A percentile compares a stretch with the other conserved stretches of the same genome.
Evolutionary conservation across 2,329 filamentous ascomycete species (phyloP).

Genomic region (Aspergillus quadrilineatus): DNA sequence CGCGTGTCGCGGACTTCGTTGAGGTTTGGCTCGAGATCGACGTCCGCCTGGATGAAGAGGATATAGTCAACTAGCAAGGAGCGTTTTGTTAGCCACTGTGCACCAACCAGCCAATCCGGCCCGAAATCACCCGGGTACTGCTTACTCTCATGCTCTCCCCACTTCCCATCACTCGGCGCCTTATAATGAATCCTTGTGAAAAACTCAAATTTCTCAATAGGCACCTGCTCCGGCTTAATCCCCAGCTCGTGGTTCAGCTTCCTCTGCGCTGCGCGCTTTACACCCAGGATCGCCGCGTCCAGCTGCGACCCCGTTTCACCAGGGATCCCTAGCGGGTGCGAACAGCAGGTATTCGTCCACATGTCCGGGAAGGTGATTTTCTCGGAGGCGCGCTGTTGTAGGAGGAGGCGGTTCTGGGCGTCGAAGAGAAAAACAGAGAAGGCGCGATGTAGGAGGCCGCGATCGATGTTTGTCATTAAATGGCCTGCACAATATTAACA

Average conservation of each 20-base stretch:
- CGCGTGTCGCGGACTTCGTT: slow-evolving; percentile 86
- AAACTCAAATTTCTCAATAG: slow-evolving; percentile 87
- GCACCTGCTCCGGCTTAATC: slow-evolving; percentile 84
- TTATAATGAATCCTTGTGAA: slow-evolving; percentile 98
- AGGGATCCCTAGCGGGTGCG: slow-evolving; percentile 87
- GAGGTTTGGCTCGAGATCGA: slow-evolving; percentile 70
- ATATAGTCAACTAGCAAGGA: slow-evolving; percentile 82
- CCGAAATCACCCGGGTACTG: not conserved
- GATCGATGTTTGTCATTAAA: slow-evolving; percentile 97
- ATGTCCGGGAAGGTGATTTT: slow-evolving; percentile 99
- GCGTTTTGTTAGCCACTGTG: not conserved
- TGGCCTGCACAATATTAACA: slow-evolving; percentile 62
- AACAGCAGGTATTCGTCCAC: slow-evolving; percentile 99
- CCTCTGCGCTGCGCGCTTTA: slow-evolving; percentile 86
- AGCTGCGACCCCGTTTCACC: slow-evolving; percentile 85
- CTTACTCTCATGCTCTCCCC: slow-evolving; percentile 98
- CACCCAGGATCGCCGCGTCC: slow-evolving; percentile 75
- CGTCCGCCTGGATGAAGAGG: slow-evolving; percentile 92
- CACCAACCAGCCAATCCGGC: not conserved
- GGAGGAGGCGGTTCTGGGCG: slow-evolving; percentile 82
- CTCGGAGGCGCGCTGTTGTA: slow-evolving; percentile 91
- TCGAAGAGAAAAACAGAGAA: slow-evolving; percentile 99
- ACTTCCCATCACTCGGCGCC: slow-evolving; percentile 93
- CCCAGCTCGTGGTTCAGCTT: slow-evolving; percentile 95
- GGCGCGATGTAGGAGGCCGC: slow-evolving; percentile 90